These are phyloP conservation scores for Ilex paraguariensis DNA, from an alignment of 305 asterid species.

Conservation along the genomic window DNA sequence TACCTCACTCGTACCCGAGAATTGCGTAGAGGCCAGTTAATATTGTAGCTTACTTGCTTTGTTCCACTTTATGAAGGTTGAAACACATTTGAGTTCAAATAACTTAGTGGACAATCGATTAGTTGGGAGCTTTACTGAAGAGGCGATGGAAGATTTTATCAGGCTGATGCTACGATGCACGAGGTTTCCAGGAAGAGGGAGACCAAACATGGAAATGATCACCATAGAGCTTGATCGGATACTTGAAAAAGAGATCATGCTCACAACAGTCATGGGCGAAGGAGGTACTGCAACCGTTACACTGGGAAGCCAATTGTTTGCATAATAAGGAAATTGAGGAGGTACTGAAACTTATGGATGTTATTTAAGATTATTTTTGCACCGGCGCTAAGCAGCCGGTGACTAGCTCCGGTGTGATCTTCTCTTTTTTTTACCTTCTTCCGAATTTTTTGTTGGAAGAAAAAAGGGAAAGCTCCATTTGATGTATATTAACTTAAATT, in stretches of 20 bases:
- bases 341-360: no score
- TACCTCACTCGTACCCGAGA: no score
- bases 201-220: conserved; percentile 51
- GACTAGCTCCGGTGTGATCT: background rate
- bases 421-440: background rate
- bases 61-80: conserved; percentile 31
- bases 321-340: conserved; percentile 17
- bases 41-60: no score
- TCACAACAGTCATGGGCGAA: conserved; percentile 58
- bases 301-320: conserved; percentile 67
- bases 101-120: conserved; percentile 43
- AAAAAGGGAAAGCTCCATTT: no score
- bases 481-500: no score
- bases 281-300: conserved; percentile 42
- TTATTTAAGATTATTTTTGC: background rate
- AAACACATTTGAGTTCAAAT: conserved; percentile 28
- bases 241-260: conserved; percentile 55
- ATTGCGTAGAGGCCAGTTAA: no score
- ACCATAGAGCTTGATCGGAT: conserved; percentile 50
- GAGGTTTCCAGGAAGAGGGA: conserved; percentile 39
- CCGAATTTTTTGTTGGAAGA: no score
- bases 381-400: background rate
- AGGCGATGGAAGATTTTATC: conserved; percentile 57
- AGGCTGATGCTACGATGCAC: conserved; percentile 46
- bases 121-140: conserved; percentile 49